Evolutionary conservation across 73 alveolate species (phyloP).

Genomic region (Blepharisma stoltei): DNA sequence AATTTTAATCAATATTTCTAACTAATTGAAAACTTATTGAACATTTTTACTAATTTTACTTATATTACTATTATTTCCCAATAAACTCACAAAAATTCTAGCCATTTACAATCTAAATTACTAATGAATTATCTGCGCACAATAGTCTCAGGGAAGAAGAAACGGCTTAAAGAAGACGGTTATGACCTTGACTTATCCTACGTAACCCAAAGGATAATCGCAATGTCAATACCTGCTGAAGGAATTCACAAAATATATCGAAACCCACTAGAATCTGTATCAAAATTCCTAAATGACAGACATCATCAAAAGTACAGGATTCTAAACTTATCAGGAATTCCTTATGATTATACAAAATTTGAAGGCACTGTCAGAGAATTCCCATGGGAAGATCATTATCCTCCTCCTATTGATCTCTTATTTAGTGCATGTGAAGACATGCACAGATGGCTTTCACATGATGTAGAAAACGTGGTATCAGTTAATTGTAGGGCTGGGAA

Average conservation of each 20-base stretch:
- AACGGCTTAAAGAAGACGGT: constrained; percentile 73
- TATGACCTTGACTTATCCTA: constrained; percentile 89
- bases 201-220: constrained; percentile 85
- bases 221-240: constrained; percentile 90
- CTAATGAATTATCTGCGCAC: constrained; percentile 61
- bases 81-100: background rate
- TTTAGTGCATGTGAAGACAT: constrained; percentile 73
- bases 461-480: constrained; percentile 60
- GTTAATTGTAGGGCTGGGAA: constrained; percentile 94
- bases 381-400: constrained; percentile 88
- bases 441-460: constrained; percentile 54
- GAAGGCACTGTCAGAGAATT: constrained; percentile 62
- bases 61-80: too few species aligned
- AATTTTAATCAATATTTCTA: too few species aligned
- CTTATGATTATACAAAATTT: constrained; percentile 53
- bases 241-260: constrained; percentile 57
- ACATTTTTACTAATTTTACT: too few species aligned
- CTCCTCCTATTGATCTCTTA: constrained; percentile 79
- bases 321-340: constrained; percentile 62
- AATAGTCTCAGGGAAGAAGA: constrained; percentile 80
- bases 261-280: constrained; percentile 39
- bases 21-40: too few species aligned
- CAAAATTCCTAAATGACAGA: constrained; percentile 42
- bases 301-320: constrained; percentile 53
- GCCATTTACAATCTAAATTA: background rate